phyloP scores from a whole-genome alignment of 331 rosid species.

The Cydonia oblonga region DNA sequence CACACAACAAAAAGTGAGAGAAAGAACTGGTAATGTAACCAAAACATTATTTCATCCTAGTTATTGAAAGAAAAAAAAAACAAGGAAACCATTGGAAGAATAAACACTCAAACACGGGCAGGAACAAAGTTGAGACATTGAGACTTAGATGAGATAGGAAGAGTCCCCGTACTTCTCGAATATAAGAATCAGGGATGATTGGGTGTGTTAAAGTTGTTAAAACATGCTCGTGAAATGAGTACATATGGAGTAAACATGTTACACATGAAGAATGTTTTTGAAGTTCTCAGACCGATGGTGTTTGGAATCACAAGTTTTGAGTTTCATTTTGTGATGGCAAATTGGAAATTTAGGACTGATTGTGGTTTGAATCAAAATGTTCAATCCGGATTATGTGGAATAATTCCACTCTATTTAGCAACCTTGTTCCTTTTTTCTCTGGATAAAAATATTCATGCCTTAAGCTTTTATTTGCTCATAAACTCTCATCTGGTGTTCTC shows the following conservation, averaged over 20 bases:
- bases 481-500: constrained; percentile 25
- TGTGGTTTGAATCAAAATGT: background rate
- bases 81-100: background rate
- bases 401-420: background rate
- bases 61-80: too few species aligned
- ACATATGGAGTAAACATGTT: background rate
- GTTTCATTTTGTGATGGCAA: background rate
- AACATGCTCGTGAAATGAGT: background rate
- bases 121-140: background rate
- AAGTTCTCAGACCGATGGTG: background rate
- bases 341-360: background rate
- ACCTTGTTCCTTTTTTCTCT: background rate
- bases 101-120: background rate
- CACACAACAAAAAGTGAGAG: background rate
- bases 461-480: constrained; percentile 13
- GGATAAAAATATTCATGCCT: background rate
- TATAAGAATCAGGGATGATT: background rate
- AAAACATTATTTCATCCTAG: background rate
- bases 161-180: background rate
- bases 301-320: background rate
- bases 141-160: background rate
- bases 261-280: background rate
- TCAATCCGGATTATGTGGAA: background rate
- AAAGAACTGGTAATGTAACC: background rate
- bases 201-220: background rate